Base-by-base conservation (phyloP, 768 basidiomycete species). In the Russula emetica region DNA sequence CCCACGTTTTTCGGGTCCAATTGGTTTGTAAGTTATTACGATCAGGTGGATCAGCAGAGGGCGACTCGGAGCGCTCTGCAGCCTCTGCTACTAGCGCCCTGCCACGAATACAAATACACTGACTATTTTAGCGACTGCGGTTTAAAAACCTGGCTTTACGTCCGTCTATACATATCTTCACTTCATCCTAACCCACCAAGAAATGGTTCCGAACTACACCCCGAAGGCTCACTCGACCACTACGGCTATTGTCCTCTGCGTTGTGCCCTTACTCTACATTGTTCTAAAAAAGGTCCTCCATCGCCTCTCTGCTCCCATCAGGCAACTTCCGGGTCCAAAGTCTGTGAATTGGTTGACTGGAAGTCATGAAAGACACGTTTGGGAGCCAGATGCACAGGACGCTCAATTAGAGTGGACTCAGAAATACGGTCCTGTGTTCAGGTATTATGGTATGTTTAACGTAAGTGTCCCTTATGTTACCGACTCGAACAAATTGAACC, bases 271-370 rank as follows among this genome's bases (percentile, higher is more conserved):
- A 26, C 40, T 65, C 47, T 52, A 61, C 44, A 26, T 52, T 32
- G 16, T 45, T 20, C 40, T 47, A 34, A 40, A 34, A 32, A 56
- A 36, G 14, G 54, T 52, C 34, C 42, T 34, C 6, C 14, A 47
- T n/a, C 51, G 36, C 42, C 40, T 32, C 24, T 56, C 59, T 34
- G 38, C 64, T 11, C 64, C 64, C 7, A 38, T 45, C n/a, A 24
- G 60, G 1, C 54, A 61, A 14, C 64, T 65, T 40, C 59, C 49
- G 8, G 64, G 64, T 22, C 60, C 64, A 44, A 61, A 56, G 30
- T 65, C 60, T 1, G 49, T 65, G 40, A 22, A 52, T 57, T 65
- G 64, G 64, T 38, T 65, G 30, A 61, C 64, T 0, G 64, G 64
- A 16, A 57, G 64, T 38, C 30, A 36, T 38, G 47, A 30, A 1